Evolutionary conservation across 371 early-diverging fungal genomes (phyloP).

Genomic region (Aphelidium insulamus): DNA sequence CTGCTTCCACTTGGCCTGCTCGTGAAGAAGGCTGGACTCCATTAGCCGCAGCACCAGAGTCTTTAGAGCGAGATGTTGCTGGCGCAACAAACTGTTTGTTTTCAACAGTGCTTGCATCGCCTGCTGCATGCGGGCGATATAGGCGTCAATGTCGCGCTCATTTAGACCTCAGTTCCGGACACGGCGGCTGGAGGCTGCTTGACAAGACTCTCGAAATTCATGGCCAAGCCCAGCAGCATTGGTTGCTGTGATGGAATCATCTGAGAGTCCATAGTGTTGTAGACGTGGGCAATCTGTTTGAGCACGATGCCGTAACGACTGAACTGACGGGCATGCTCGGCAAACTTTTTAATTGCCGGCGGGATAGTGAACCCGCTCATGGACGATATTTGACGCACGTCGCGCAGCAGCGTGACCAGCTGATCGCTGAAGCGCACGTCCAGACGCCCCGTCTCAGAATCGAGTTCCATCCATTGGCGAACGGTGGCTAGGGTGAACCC

Average conservation of each 20-base stretch:
- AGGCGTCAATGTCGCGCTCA: constrained; percentile 16
- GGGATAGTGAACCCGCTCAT: constrained; percentile 17
- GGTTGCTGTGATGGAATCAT: constrained; percentile 21
- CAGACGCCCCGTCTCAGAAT: constrained; percentile 13
- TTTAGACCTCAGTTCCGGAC: constrained; percentile 4
- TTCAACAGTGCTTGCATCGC: constrained; percentile 12
- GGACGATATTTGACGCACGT: constrained; percentile 14
- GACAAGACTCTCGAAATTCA: constrained; percentile 19
- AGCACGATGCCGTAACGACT: constrained; percentile 18
- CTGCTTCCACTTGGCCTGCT: constrained; percentile 21
- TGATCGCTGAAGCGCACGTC: constrained; percentile 17
- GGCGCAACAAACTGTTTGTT: constrained; percentile 14
- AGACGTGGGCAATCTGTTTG: constrained; percentile 27
- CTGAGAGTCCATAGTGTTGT: constrained; percentile 28
- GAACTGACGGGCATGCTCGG: constrained; percentile 12
- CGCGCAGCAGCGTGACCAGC: constrained; percentile 13
- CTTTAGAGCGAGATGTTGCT: constrained; percentile 11
- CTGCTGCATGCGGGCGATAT: constrained; percentile 14
- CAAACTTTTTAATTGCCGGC: constrained; percentile 9
- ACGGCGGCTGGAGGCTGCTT: constrained; percentile 10
- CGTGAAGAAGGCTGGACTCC: constrained; percentile 14
- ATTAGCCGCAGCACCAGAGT: constrained; percentile 13
- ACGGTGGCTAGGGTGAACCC: constrained; percentile 1
- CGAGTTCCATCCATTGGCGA: constrained; percentile 19
- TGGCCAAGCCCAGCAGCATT: constrained; percentile 18